Evolutionary conservation across 2,329 filamentous ascomycete genomes (phyloP), one percentile per base, ranked within the genome.

Genomic region (Penicillium sp.): DNA sequence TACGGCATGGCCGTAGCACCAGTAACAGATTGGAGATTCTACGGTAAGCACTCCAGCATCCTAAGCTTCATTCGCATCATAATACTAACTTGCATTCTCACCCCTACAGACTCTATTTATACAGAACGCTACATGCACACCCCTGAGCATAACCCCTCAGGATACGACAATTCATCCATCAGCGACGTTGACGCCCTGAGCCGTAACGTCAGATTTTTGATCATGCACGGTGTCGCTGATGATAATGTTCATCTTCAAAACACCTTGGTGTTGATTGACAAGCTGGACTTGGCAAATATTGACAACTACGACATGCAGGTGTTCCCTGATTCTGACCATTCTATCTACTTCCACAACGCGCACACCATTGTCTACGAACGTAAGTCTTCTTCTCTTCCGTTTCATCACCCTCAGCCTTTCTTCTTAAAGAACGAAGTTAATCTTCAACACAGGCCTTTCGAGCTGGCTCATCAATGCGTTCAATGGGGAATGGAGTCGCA

Each of bases 231-330:
- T 63, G 85, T 92, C n/a, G 89, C 90, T 7, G 94, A 99, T 68
- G 94, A 99, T 75, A 99, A 99, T 67, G 94, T 99, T 11, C 95
- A 99, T 73, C 86, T 96, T 74, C 95, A 99, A 74, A 97, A 96
- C 73, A 92, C 92, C 0, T 82, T 97, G 54, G 90, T 87, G 1
- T 76, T 99, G 58, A 80, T 99, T 44, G 95, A 99, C 72, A 88
- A 87, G 65, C 81, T 99, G 43, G 91, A 99, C 75, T 67, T 96
- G 49, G 87, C 81, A 1, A 84, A 86, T 11, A 84, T 97, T 3
- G 87, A 93, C 73, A 99, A 99, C 68, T 99, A 97, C 67, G 94
- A 99, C 69, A 86, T 99, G 11, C 93, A 97, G 72, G 86, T 97
- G 52, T 99, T 96, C 75, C 94, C 94, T 0, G 94, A 99, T 72